Base-by-base conservation (phyloP, 2,329 filamentous ascomycete genomes). In the Trichoderma atroviride region DNA sequence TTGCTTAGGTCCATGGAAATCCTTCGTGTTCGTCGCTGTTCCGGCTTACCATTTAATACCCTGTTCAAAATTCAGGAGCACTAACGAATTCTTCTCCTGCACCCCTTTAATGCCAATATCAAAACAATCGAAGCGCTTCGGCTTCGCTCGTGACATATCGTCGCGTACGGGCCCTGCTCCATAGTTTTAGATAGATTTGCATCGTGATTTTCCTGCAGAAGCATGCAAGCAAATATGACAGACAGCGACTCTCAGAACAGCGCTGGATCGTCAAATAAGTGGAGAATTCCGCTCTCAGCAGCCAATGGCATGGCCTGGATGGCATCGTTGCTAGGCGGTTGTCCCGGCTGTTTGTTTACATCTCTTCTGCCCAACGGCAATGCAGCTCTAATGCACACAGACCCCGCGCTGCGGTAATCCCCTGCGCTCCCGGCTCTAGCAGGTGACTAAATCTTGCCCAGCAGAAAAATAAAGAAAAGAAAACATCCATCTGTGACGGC, bases 271-370 rank as follows among this genome's bases (percentile, higher is more conserved):
- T 35, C 16, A 9, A 9, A 68, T n/a, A 13, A 22, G 63, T 43
- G 55, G 58, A 57, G 13, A 40, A 13, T 4, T 7, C 10, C 10
- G 33, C 7, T 3, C 0, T 3, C 43, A 1, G 2, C 35, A 56
- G 40, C 68, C 47, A 70, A 70, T 70, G 14, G 16, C 10, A 19
- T 13, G 6, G 24, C 50, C 2, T 22, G 4, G 5, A 60, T 52
- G 10, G 13, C 19, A 16, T 27, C 71, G 73, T 74, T 74, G 73
- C 73, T 71, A 69, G 73, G 73, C 68, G 59, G 73, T 70, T 65
- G 53, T 56, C 63, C 68, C 57, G 59, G 69, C 40, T 71, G 69
- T 74, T 74, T 74, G 73, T 74, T 74, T 74, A 74, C 73, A 58
- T 43, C 40, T 7, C 19, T 72, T 65, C 63, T 60, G 66, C 66